Base-by-base conservation (phyloP, 192 early-diverging fungal genomes). In the Backusella mclennaniae region DNA sequence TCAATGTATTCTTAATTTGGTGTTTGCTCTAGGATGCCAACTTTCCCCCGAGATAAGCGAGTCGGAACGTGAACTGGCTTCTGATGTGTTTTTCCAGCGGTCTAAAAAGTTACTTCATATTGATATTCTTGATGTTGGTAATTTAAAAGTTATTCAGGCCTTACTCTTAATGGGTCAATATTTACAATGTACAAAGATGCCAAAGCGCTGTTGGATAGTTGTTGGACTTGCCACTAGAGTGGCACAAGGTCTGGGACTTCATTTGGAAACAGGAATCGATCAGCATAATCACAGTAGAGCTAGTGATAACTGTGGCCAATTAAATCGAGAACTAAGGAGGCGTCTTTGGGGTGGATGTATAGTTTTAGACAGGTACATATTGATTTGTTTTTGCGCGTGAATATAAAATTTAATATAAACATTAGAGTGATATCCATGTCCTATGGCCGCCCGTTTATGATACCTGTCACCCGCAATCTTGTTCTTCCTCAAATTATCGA, bases 131-230 rank as follows among this genome's bases (percentile, higher is more conserved):
- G 72, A 73, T 52, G 72, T 59, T 19, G 46, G 72, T 23, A 59
- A 46, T 33, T 53, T 73, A 26, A 73, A 73, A 59, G 72, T 73
- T 8, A 49, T 73, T 35, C 72, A 73, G 31, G 72, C 72, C 26
- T 46, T 73, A 21, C 72, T 73, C 33, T 31, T 73, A 38, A 73
- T 73, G 72, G 72, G 72, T 53, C 72, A 73, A 59, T 73, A 73
- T 73, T 49, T 73, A 21, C 72, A 73, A 73, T 73, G 53, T 15
- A 73, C 72, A 49, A 59, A 73, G 35, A 46, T 46, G 44, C 72
- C 53, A 52, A 49, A 49, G 4, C 44, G 72, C 1, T 73, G 72
- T 33, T 73, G 72, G 72, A 56, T 73, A 33, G 72, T 73, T 9
- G 72, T 73, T 35, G 72, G 53, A 59, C 35, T 73, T 29, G 72